Evolutionary conservation across 192 early-diverging fungal genomes (phyloP).

Genomic region (Mortierella alpina): DNA sequence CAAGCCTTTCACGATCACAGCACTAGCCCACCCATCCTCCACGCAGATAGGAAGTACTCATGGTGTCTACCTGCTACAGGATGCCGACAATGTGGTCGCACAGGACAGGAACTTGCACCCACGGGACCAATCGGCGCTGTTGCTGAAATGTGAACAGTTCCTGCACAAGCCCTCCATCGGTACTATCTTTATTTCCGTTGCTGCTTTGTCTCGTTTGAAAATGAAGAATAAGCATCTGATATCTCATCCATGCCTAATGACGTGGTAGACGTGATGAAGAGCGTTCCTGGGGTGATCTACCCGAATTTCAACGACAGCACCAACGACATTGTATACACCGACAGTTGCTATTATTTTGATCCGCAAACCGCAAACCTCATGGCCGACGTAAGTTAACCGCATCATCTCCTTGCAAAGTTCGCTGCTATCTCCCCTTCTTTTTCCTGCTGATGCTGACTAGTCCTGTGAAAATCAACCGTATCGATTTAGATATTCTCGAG

Average conservation of each 20-base stretch:
- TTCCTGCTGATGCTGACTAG: no score
- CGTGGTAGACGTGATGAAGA: slow-evolving; percentile 19
- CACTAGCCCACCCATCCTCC: slow-evolving; percentile 55
- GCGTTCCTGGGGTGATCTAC: slow-evolving; percentile 12
- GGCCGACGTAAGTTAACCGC: slow-evolving; percentile 30
- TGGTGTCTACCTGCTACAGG: slow-evolving; percentile 54
- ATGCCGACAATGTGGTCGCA: slow-evolving; percentile 8
- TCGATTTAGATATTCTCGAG: slow-evolving; percentile 2
- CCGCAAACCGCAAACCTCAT: slow-evolving; percentile 35
- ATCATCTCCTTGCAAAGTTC: background rate
- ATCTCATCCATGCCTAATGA: background rate
- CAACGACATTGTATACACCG: slow-evolving; percentile 49
- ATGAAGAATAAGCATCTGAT: background rate
- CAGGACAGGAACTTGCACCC: slow-evolving; percentile 12
- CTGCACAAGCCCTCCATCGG: slow-evolving; percentile 55
- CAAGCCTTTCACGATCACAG: slow-evolving; percentile 41
- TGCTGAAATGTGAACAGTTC: slow-evolving; percentile 42
- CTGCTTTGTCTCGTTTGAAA: background rate
- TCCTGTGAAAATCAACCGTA: no score
- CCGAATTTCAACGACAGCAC: background rate
- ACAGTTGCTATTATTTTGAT: slow-evolving; percentile 58
- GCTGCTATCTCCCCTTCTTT: background rate
- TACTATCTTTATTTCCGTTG: background rate
- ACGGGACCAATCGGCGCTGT: slow-evolving; percentile 23
- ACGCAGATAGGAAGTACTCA: slow-evolving; percentile 50